Conservation (phyloP, 768 basidiomycete species). For the Tulasnella calospora region DNA sequence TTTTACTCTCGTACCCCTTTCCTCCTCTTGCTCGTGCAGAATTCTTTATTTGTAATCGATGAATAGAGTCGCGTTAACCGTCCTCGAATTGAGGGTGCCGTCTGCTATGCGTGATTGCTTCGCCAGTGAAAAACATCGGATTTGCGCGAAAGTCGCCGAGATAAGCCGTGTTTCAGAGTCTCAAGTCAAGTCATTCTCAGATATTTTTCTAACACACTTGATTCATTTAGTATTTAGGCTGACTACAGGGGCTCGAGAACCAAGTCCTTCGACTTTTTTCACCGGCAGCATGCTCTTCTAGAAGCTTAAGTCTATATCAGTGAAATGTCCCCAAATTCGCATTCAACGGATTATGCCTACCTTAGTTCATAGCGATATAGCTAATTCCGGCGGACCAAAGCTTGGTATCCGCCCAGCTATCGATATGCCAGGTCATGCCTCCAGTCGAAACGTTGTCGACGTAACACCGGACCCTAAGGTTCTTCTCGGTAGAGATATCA, state of each 20-base stretch:
- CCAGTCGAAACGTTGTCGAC: constrained; percentile 4
- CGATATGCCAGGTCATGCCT: constrained; percentile 27
- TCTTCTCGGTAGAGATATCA: constrained; percentile 1
- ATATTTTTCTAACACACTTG: not conserved
- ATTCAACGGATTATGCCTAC: not conserved
- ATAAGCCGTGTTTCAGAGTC: no score
- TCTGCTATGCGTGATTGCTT: no score
- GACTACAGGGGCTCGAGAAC: not conserved
- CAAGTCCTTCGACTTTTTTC: not conserved
- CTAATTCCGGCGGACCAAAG: not conserved
- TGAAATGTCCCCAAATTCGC: not conserved
- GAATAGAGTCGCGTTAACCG: no score
- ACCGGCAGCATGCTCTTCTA: not conserved
- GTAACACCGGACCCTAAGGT: not conserved
- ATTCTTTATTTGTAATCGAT: no score
- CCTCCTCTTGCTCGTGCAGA: no score
- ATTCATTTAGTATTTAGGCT: not conserved
- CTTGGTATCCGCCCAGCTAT: constrained; percentile 20
- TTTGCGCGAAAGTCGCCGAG: no score
- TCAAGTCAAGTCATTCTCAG: no score
- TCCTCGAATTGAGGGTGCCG: no score
- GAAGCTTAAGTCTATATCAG: not conserved
- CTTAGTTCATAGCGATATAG: not conserved
- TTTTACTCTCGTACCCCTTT: no score
- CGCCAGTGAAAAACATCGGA: no score